Percentiles rank a stretch among this genome's conserved stretches.
These are phyloP conservation scores for Tanozyma kutaoensis DNA, from an alignment of 805 yeast species.

Conservation along the genomic window DNA sequence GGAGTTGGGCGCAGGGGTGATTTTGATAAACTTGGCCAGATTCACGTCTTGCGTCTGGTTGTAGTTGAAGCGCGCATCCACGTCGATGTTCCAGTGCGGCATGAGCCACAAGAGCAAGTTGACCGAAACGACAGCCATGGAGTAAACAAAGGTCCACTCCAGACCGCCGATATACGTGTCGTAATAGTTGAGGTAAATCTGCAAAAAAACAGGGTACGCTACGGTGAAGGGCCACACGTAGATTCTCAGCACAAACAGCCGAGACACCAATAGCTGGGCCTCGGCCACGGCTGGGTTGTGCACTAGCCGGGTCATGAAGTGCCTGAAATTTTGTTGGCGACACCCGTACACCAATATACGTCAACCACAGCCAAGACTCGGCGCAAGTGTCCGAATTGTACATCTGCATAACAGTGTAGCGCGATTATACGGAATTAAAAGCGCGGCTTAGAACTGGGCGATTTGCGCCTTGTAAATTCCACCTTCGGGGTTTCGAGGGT, in stretches of 20 bases:
- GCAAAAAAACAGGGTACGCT: conserved; percentile 60
- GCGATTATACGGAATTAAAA: no score
- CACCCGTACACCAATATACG: no score
- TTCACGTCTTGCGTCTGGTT: conserved; percentile 32
- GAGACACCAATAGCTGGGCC: conserved; percentile 66
- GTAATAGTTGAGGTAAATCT: conserved; percentile 54
- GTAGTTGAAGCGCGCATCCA: conserved; percentile 63
- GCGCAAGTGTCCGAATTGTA: no score
- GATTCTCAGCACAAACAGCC: conserved; percentile 47
- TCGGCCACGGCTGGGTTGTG: conserved; percentile 58
- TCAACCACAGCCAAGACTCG: no score
- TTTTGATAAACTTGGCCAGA: conserved; percentile 60
- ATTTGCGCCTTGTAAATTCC: no score
- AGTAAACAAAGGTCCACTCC: conserved; percentile 92
- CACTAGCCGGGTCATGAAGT: conserved; percentile 37
- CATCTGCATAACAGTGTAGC: no score
- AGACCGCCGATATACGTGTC: conserved; percentile 75
- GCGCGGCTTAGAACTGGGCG: no score
- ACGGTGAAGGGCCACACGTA: conserved; percentile 75
- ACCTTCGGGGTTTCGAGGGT: no score
- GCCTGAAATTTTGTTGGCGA: no score
- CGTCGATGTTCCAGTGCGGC: conserved; percentile 85
- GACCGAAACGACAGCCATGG: conserved; percentile 58
- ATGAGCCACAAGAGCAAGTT: conserved; percentile 71
- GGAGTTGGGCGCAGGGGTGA: conserved; percentile 72